phyloP scores from a whole-genome alignment of 805 yeast species.

The Wilhelminamyces savonicus region DNA sequence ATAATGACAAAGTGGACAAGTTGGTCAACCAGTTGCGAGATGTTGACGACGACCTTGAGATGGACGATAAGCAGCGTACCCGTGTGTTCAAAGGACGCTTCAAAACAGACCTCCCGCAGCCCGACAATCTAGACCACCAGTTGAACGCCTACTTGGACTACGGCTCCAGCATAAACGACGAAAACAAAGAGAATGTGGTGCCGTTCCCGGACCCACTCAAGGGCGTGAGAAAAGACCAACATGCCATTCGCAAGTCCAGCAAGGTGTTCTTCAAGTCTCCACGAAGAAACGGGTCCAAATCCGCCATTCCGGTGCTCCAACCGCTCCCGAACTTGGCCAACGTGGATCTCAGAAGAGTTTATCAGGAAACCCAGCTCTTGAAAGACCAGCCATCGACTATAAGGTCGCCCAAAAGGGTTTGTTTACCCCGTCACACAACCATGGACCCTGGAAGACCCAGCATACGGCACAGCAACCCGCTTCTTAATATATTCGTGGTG shows the following conservation, averaged over 20 bases:
- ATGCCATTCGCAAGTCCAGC: conserved; percentile 14
- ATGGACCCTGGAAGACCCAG: conserved; percentile 26
- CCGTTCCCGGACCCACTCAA: conserved; percentile 21
- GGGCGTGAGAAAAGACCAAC: conserved; percentile 6
- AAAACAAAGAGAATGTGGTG: conserved; percentile 27
- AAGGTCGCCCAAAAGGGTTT: conserved; percentile 35
- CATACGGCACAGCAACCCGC: conserved; percentile 13
- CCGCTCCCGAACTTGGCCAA: conserved; percentile 17
- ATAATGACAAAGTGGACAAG: conserved; percentile 32
- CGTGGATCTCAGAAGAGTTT: conserved; percentile 4
- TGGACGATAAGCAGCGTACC: conserved; percentile 12
- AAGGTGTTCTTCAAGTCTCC: conserved; percentile 13
- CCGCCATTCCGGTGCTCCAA: conserved; percentile 21
- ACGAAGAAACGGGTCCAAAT: conserved; percentile 6
- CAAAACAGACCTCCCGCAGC: conserved; percentile 7
- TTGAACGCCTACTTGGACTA: conserved; percentile 13
- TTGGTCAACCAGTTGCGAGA: conserved; percentile 27
- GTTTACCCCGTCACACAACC: conserved; percentile 34
- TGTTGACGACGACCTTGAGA: conserved; percentile 17
- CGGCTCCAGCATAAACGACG: conserved; percentile 11
- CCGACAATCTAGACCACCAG: conserved; percentile 29
- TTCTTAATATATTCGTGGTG: conserved; percentile 41
- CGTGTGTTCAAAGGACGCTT: conserved; percentile 15
- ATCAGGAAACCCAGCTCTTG: background rate
- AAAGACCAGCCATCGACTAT: background rate